These are phyloP conservation scores for Ceratocystis lukuohia DNA, from an alignment of 2,329 filamentous ascomycete species.

Conservation along the genomic window DNA sequence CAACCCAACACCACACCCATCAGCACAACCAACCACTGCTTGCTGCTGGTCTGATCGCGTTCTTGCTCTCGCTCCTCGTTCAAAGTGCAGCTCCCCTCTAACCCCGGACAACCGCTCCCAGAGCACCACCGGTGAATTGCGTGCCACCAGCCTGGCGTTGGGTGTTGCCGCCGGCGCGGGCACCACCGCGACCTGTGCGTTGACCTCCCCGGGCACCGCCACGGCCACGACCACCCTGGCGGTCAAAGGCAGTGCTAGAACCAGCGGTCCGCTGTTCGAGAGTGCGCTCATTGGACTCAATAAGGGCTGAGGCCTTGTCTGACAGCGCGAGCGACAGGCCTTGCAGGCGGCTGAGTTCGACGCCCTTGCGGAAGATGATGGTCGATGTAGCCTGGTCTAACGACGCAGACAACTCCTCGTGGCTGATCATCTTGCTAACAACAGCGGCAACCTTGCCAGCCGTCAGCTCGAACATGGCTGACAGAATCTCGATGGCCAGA, in stretches of 20 bases:
- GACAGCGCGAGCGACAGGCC: slow-evolving; percentile 85
- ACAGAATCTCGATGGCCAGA: slow-evolving; percentile 70
- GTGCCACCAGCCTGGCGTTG: slow-evolving; percentile 59
- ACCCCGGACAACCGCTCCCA: slow-evolving; percentile 54
- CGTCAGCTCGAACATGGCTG: slow-evolving; percentile 89
- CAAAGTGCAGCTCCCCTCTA: not conserved
- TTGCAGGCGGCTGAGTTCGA: slow-evolving; percentile 91
- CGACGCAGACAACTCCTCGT: slow-evolving; percentile 91
- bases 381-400: slow-evolving; percentile 95
- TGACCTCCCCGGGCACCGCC: slow-evolving; percentile 56
- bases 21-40: not conserved
- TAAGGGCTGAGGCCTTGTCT: slow-evolving; percentile 90
- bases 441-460: slow-evolving; percentile 85
- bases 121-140: slow-evolving; percentile 68
- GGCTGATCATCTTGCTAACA: slow-evolving; percentile 98
- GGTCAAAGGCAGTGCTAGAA: slow-evolving; percentile 86
- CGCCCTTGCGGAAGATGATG: slow-evolving; percentile 98
- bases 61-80: not conserved
- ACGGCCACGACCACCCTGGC: slow-evolving; percentile 67
- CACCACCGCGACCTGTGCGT: slow-evolving; percentile 34
- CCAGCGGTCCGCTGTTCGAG: slow-evolving; percentile 95
- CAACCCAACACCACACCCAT: slow-evolving; percentile 3
- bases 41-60: not conserved
- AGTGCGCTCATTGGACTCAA: slow-evolving; percentile 94
- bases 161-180: slow-evolving; percentile 42